Evolutionary conservation across 2,329 filamentous ascomycete species (phyloP).

Genomic region (Xylariaceae sp.): DNA sequence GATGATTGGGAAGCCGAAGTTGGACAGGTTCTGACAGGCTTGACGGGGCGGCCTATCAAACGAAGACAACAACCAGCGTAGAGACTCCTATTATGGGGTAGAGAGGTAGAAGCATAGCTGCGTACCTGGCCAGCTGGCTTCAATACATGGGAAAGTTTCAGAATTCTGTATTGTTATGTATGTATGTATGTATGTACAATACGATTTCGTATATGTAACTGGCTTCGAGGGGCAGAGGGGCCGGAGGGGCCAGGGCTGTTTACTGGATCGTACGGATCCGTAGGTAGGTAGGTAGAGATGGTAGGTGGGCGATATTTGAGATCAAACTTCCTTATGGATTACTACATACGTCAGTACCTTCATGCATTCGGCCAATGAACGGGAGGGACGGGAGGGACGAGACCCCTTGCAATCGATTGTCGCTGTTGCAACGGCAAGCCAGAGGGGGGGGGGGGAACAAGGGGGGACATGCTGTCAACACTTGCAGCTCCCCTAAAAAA

Average conservation of each 20-base stretch:
- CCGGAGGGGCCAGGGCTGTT: too few relatives aligned
- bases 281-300: too few relatives aligned
- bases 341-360: too few relatives aligned
- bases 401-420: conserved; percentile 18
- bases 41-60: neutral
- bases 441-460: too few relatives aligned
- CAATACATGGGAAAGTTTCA: neutral
- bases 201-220: neutral
- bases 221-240: neutral
- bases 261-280: too few relatives aligned
- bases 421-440: conserved; percentile 19
- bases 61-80: neutral
- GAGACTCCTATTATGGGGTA: neutral
- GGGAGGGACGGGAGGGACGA: neutral
- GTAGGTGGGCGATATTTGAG: neutral
- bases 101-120: neutral
- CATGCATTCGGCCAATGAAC: too few relatives aligned
- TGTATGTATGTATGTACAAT: neutral
- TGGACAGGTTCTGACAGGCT: neutral
- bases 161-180: neutral
- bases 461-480: conserved; percentile 13
- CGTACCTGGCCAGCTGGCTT: neutral
- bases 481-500: neutral
- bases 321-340: too few relatives aligned
- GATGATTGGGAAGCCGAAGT: neutral